Evolutionary conservation across 768 basidiomycete species (phyloP).

Genomic region (Termitomyces sp.): DNA sequence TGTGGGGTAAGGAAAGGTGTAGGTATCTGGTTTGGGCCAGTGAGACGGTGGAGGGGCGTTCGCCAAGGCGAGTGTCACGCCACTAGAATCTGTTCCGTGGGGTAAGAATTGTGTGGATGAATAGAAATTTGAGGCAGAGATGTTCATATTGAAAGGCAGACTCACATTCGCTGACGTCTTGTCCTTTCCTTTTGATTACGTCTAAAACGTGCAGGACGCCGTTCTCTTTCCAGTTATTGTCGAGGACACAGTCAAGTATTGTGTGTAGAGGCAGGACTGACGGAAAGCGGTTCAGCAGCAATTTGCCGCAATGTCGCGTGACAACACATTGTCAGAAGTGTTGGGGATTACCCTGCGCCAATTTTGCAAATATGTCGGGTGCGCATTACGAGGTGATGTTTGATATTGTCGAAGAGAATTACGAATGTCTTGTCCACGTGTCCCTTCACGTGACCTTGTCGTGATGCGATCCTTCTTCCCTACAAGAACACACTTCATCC

Average conservation of each 20-base stretch:
- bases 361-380: too few species aligned
- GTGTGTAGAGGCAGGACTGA: slow-evolving; percentile 73
- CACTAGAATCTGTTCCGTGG: slow-evolving; percentile 68
- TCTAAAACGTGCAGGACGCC: slow-evolving; percentile 81
- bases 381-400: too few species aligned
- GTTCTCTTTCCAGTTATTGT: slow-evolving; percentile 68
- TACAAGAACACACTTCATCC: too few species aligned
- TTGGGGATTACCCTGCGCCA: too few species aligned
- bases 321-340: slow-evolving; percentile 13
- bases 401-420: too few species aligned
- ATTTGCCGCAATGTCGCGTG: slow-evolving; percentile 78
- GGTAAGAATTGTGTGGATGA: background rate
- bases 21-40: slow-evolving; percentile 17
- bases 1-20: slow-evolving; percentile 69
- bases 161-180: slow-evolving; percentile 78
- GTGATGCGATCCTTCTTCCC: too few species aligned
- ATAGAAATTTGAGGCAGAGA: too few species aligned
- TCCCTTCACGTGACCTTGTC: too few species aligned
- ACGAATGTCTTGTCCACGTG: too few species aligned
- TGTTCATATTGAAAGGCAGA: slow-evolving; percentile 63
- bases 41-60: slow-evolving; percentile 34
- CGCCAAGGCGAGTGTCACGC: slow-evolving; percentile 77
- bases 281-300: slow-evolving; percentile 71
- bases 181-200: slow-evolving; percentile 81
- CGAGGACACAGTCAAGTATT: slow-evolving; percentile 78